A percentile compares a stretch with the other conserved stretches of the same genome.
phyloP scores from a whole-genome alignment of 1,284 basidiomycete species.

The Athelia sp. region DNA sequence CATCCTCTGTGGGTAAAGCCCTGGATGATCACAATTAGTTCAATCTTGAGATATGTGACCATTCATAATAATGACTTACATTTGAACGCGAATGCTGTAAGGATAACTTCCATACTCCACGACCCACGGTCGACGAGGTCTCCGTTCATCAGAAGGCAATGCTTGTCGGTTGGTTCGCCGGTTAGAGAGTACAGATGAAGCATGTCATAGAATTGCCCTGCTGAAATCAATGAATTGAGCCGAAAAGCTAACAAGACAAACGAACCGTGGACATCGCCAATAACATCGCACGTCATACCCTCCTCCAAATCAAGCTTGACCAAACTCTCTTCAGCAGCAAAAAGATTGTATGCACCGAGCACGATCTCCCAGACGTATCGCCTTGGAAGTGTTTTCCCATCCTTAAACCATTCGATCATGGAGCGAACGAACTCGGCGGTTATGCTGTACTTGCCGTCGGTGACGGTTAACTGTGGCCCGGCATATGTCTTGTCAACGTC shows the following conservation, averaged over 20 bases:
- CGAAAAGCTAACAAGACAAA: conserved; percentile 8
- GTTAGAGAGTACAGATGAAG: conserved; percentile 86
- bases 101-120: conserved; percentile 95
- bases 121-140: conserved; percentile 97
- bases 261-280: conserved; percentile 86
- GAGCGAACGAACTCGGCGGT: conserved; percentile 75
- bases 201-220: conserved; percentile 94
- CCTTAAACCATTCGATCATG: conserved; percentile 93
- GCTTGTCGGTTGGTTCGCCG: conserved; percentile 75
- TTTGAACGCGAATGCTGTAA: conserved; percentile 95
- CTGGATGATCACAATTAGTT: conserved; percentile 30
- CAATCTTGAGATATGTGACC: conserved; percentile 4
- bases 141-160: conserved; percentile 90
- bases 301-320: conserved; percentile 78
- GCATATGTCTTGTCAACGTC: conserved; percentile 65
- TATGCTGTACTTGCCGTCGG: conserved; percentile 67
- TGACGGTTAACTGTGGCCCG: conserved; percentile 57
- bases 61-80: conserved; percentile 46
- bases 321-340: conserved; percentile 78
- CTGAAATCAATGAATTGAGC: conserved; percentile 3
- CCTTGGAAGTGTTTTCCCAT: conserved; percentile 81
- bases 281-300: conserved; percentile 84
- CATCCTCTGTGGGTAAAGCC: conserved; percentile 85
- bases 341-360: conserved; percentile 76
- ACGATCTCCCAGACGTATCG: conserved; percentile 96